Evolutionary conservation across 2,329 filamentous ascomycete genomes (phyloP).

Genomic region (Periglandula ipomoeae): DNA sequence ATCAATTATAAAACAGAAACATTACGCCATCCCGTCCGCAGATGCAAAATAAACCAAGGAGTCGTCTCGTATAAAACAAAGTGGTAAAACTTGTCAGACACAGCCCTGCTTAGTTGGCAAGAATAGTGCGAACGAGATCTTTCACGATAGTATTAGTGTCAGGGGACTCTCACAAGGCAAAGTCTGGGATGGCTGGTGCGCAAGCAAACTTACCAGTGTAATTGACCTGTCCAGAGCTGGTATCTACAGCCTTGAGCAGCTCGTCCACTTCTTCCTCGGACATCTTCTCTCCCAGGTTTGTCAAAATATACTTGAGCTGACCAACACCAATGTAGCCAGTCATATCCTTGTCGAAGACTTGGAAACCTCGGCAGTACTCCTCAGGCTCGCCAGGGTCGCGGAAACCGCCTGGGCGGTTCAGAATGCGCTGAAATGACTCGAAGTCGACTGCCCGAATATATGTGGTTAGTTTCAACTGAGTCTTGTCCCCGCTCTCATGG

Average conservation of each 20-base stretch:
- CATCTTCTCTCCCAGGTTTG: conserved; percentile 99
- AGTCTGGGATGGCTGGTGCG: no score
- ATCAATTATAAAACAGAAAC: conserved; percentile 12
- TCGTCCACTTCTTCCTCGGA: conserved; percentile 97
- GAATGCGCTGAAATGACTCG: conserved; percentile 90
- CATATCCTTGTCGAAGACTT: conserved; percentile 99
- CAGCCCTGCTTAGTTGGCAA: conserved; percentile 56
- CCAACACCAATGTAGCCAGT: conserved; percentile 96
- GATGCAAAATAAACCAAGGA: conserved; percentile 10
- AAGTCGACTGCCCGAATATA: conserved; percentile 71
- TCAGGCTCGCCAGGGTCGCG: conserved; percentile 95
- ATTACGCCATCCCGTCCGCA: conserved; percentile 6
- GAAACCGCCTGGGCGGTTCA: conserved; percentile 97
- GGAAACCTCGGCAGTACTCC: conserved; percentile 97
- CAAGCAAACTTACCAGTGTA: conserved; percentile 64
- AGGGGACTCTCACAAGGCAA: background rate
- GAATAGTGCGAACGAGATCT: conserved; percentile 81
- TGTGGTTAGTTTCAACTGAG: background rate
- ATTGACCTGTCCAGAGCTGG: conserved; percentile 92
- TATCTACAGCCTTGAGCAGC: conserved; percentile 95
- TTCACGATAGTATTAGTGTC: conserved; percentile 5
- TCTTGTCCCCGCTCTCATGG: no score
- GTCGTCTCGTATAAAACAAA: conserved; percentile 4
- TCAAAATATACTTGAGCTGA: conserved; percentile 95
- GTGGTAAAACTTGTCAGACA: background rate